Base-by-base conservation (phyloP, 768 basidiomycete genomes). In the Rubroboletus satanas region DNA sequence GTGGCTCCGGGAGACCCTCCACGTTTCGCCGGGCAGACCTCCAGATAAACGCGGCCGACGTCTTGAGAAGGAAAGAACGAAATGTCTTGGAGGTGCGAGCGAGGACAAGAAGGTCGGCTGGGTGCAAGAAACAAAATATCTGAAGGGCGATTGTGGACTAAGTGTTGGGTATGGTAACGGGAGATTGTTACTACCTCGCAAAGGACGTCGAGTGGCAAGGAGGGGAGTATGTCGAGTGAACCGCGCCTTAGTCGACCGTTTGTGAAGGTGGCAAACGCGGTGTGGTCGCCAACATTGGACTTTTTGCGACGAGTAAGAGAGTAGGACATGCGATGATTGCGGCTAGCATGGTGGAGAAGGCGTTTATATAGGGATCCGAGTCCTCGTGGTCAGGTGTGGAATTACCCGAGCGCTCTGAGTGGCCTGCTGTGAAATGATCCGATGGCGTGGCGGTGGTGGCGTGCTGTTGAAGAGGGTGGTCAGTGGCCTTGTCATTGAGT, bases 51-150 rank as follows among this genome's bases (percentile, higher is more conserved):
- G 61, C 51, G 61, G 69, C 14, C 53, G 73, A 38, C 52, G 50
- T 50, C 12, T 52, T 61, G 57, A 76, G 70, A 15, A 82, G 74
- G 6, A 81, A 66, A 3, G 52, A 58, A 14, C 78, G 75, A 46
- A 82, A 65, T 18, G 63, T 32, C 55, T 69, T 77, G 12, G 74
- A 74, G 7, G 76, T 75, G 15, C 79, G 74, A 15, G 79, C 66
- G 18, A 82, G 71, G 46, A 64, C 69, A 23, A 82, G 71, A 15
- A 82, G 68, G 61, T 81, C 79, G n/a, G 64, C 35, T 4, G 79
- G 78, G 36, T 70, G 66, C 6, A 82, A 60, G 49, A 76, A 72
- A 32, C 64, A 64, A 51, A 79, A 76, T 49, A 82, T 75, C 78
- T 82, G 52, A 5, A 26, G 31, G 41, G 5, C 4, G 23, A 33